Evolutionary conservation across 169 alveolate genomes (phyloP), one percentile per base, ranked within the genome.

Genomic region (Eimeria maxima): DNA sequence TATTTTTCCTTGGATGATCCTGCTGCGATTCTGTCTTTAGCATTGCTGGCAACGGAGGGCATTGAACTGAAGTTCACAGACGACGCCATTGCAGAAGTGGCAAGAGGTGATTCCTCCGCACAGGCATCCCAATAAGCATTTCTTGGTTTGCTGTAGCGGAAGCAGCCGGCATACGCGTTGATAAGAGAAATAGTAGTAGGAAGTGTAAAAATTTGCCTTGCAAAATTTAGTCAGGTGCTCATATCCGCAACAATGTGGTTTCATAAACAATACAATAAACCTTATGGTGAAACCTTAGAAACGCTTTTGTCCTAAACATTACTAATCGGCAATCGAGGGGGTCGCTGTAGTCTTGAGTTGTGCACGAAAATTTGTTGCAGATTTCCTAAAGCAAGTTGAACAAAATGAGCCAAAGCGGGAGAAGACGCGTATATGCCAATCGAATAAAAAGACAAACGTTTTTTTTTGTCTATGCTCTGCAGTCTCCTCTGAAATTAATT

Each of bases 11-110:
- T 53, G 16, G 10, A 53, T 53, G 63, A 0, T 53, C 63, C 69
- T 83, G 47, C 24, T 33, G 13, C 11, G 81, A 29, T 83, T 33
- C 73, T 27, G n/a, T 74, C 1, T 50, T 57, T 63, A 69, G 98
- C 98, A 67, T 95, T 98, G 57, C 89, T 98, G 86, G 97, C 96
- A 63, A 97, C 98, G 45, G 99, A 98, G 96, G 98, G 97, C 0
- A 93, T 97, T 24, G 96, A 97, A 45, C 63, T 98, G 27, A 95
- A 95, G n/a, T 98, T 98, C 95, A 88, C 57, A 10, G 96, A 83
- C 18, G 95, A 86, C 42, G 96, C 96, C 14, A 57, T 93, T 20
- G 65, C 83, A 60, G 97, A 96, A 67, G 90, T 96, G 50, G 97
- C 97, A 16, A 33, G 86, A 8, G 97, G 97, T 95, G 88, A 29